phyloP scores from a whole-genome alignment of 768 basidiomycete genomes.

The Pleurotus pulmonarius region DNA sequence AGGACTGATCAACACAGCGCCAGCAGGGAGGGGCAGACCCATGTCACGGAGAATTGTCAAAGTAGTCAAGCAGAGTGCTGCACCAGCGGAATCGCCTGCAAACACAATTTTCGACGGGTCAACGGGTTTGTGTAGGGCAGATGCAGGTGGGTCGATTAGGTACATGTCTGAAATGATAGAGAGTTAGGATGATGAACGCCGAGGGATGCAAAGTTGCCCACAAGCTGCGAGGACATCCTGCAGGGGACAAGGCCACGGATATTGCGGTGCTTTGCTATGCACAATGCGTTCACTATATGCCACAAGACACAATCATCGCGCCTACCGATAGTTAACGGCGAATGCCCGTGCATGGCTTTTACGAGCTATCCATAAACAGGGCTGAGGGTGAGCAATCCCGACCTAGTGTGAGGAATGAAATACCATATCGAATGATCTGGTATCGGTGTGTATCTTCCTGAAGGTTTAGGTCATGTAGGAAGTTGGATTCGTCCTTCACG shows the following conservation, averaged over 20 bases:
- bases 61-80: constrained; percentile 55
- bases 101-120: constrained; percentile 67
- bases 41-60: constrained; percentile 68
- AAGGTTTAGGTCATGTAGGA: neutral
- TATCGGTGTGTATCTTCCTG: constrained; percentile 54
- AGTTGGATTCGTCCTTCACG: constrained; percentile 11
- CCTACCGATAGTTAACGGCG: constrained; percentile 49
- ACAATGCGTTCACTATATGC: neutral
- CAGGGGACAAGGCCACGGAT: constrained; percentile 76
- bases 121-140: constrained; percentile 59
- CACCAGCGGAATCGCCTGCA: constrained; percentile 80
- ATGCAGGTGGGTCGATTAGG: constrained; percentile 65
- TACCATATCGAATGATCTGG: constrained; percentile 55
- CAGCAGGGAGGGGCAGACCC: constrained; percentile 67
- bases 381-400: constrained; percentile 7
- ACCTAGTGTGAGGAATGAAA: neutral
- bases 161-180: constrained; percentile 52
- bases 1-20: constrained; percentile 74
- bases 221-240: constrained; percentile 78
- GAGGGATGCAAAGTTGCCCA: constrained; percentile 20
- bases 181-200: neutral
- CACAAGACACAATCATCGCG: neutral
- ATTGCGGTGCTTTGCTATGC: constrained; percentile 74
- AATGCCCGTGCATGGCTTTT: constrained; percentile 72
- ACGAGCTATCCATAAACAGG: constrained; percentile 39